phyloP scores from a whole-genome alignment of 495 filamentous ascomycete species.

The Penicillium nucicola region DNA sequence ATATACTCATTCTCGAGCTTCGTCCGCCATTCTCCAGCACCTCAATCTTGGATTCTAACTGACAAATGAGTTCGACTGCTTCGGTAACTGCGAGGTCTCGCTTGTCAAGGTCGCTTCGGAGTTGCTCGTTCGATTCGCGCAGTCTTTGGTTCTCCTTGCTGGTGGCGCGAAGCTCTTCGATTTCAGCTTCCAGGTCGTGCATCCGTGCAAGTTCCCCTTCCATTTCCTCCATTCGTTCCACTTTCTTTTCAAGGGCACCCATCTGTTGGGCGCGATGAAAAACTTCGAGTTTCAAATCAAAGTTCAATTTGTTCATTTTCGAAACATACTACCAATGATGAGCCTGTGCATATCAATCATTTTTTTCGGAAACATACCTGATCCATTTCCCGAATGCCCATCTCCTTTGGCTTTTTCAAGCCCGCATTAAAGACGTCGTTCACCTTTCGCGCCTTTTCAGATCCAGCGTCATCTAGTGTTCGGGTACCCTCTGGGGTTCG shows the following conservation, averaged over 20 bases:
- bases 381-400: slow-evolving; percentile 51
- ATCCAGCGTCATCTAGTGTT: slow-evolving; percentile 31
- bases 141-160: slow-evolving; percentile 45
- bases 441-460: slow-evolving; percentile 34
- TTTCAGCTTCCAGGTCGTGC: slow-evolving; percentile 57
- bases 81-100: slow-evolving; percentile 76
- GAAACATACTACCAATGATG: slow-evolving; percentile 42
- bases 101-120: slow-evolving; percentile 68
- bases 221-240: slow-evolving; percentile 64
- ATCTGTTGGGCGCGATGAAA: slow-evolving; percentile 68
- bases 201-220: slow-evolving; percentile 66
- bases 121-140: slow-evolving; percentile 59
- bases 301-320: slow-evolving; percentile 81
- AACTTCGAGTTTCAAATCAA: slow-evolving; percentile 83
- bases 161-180: slow-evolving; percentile 59
- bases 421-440: slow-evolving; percentile 23
- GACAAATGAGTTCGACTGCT: slow-evolving; percentile 75
- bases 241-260: slow-evolving; percentile 62
- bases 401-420: slow-evolving; percentile 39
- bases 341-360: neutral
- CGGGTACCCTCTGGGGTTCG: slow-evolving; percentile 32
- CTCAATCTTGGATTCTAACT: slow-evolving; percentile 66
- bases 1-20: slow-evolving; percentile 23
- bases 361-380: slow-evolving; percentile 29
- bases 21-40: slow-evolving; percentile 38